These are phyloP conservation scores for Rhododendron ovatum DNA, from an alignment of 148 eudicot genomes.

Conservation along the genomic window DNA sequence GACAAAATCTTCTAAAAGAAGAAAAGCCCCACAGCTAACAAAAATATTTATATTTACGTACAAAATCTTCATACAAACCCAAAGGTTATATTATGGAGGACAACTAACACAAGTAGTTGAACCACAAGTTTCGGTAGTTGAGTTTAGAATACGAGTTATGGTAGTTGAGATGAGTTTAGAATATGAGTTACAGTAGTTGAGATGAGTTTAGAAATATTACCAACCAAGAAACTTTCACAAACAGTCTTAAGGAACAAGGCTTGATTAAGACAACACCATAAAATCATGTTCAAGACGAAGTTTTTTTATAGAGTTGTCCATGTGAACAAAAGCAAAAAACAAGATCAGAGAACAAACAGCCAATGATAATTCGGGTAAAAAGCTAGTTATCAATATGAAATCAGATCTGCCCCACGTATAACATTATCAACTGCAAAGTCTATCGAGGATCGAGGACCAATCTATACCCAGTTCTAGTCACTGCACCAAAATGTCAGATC, in stretches of 20 bases:
- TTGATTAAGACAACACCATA: not conserved
- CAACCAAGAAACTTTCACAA: not conserved
- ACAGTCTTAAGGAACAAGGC: not conserved
- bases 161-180: not conserved
- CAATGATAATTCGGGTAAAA: not conserved
- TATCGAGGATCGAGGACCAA: not conserved
- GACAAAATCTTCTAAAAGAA: not conserved
- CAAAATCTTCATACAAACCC: not conserved
- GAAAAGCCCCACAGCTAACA: not conserved
- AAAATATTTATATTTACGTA: not conserved
- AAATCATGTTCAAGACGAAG: not conserved
- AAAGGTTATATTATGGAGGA: not conserved
- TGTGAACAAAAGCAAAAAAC: not conserved
- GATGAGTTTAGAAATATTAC: conserved; percentile 1
- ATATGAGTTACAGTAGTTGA: not conserved
- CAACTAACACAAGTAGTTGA: not conserved
- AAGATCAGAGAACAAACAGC: not conserved
- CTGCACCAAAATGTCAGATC: not conserved
- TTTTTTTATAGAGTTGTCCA: not conserved
- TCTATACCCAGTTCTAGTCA: not conserved
- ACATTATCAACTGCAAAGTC: not conserved
- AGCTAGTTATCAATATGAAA: not conserved
- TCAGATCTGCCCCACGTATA: not conserved
- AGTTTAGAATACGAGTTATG: not conserved
- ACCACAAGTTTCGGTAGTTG: not conserved